Conservation (phyloP, 2,329 filamentous ascomycete genomes). For the Immersiporthe knoxdaviesiana region DNA sequence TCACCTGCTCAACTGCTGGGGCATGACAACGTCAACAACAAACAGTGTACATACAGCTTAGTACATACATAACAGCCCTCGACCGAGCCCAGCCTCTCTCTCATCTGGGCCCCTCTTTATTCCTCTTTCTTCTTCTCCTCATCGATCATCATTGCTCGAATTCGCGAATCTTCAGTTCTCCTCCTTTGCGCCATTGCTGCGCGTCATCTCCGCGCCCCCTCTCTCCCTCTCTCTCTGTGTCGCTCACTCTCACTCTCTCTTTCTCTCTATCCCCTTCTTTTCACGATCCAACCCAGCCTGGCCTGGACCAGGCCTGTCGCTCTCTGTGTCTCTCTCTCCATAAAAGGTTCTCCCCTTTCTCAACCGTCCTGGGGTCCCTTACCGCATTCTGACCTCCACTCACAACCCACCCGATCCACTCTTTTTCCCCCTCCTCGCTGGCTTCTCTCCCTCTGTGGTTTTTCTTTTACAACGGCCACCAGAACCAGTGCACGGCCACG, state of each 20-base stretch:
- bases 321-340: not conserved
- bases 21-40: constrained; percentile 4
- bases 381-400: constrained; percentile 28
- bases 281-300: not conserved
- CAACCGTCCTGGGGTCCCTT: constrained; percentile 21
- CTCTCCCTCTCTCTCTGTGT: not conserved
- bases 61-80: constrained; percentile 5
- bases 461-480: constrained; percentile 4
- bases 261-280: not conserved
- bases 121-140: not conserved
- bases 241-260: too few relatives aligned
- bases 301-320: not conserved
- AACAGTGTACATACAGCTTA: constrained; percentile 4
- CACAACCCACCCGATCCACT: constrained; percentile 22
- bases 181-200: constrained; percentile 19
- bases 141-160: not conserved
- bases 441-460: not conserved
- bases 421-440: constrained; percentile 14
- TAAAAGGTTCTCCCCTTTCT: constrained; percentile 13
- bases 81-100: not conserved
- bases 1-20: constrained; percentile 2
- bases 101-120: not conserved
- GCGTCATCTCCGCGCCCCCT: too few relatives aligned
- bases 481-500: constrained; percentile 8
- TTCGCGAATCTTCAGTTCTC: constrained; percentile 7